Evolutionary conservation across 495 filamentous ascomycete genomes (phyloP).

Genomic region (Talaromyces trachyspermus): DNA sequence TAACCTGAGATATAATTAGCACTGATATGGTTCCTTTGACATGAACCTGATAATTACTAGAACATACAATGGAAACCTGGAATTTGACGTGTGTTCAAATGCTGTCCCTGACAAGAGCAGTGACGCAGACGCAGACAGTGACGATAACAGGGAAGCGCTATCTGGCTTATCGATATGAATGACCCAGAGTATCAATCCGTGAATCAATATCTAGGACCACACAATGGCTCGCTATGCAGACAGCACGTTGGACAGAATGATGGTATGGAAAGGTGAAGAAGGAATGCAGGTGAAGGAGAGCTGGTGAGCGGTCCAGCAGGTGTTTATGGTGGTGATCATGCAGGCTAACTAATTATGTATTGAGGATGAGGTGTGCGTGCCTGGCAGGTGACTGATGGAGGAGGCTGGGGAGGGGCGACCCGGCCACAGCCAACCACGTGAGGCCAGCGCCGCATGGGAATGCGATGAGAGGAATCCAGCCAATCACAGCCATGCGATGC

Average conservation of each 20-base stretch:
- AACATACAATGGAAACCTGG: slow-evolving; percentile 8
- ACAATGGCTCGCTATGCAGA: slow-evolving; percentile 2
- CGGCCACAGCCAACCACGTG: slow-evolving; percentile 20
- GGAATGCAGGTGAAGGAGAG: slow-evolving; percentile 1
- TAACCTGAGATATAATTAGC: slow-evolving; percentile 5
- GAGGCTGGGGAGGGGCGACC: slow-evolving; percentile 34
- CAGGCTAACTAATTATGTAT: neutral
- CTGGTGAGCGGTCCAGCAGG: neutral
- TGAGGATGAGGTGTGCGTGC: too few species aligned
- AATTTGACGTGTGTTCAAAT: slow-evolving; percentile 11
- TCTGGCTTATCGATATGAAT: slow-evolving; percentile 19
- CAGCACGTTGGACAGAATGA: neutral
- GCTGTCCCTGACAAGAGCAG: slow-evolving; percentile 14
- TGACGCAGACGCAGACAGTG: neutral
- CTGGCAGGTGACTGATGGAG: slow-evolving; percentile 30
- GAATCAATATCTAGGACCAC: neutral
- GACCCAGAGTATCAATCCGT: too few species aligned
- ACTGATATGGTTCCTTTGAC: too few species aligned
- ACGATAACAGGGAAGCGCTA: slow-evolving; percentile 3
- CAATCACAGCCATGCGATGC: neutral
- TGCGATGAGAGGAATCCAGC: neutral
- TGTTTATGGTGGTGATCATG: neutral
- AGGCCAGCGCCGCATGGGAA: slow-evolving; percentile 19
- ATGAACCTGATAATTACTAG: slow-evolving; percentile 6
- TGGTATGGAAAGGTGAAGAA: slow-evolving; percentile 6